These are phyloP conservation scores for Blastomyces gilchristii DNA, from an alignment of 2,329 filamentous ascomycete genomes.

Conservation along the genomic window DNA sequence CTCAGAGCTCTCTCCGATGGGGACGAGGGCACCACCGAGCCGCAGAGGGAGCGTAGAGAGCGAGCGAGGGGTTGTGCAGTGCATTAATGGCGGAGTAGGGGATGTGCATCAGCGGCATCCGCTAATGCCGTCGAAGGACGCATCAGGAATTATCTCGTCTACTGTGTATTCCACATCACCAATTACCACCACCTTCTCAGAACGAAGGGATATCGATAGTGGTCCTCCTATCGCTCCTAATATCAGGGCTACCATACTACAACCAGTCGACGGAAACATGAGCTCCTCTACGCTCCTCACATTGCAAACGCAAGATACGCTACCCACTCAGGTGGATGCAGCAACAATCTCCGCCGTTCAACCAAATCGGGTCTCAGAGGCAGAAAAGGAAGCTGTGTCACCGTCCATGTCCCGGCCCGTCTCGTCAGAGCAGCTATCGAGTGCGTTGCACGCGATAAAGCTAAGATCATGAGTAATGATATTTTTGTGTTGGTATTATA, in stretches of 20 bases:
- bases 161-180: not conserved
- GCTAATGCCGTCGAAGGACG: not conserved
- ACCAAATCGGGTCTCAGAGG: constrained; percentile 20
- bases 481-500: constrained; percentile 1
- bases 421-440: not conserved
- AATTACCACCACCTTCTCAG: too few relatives aligned
- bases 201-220: not conserved
- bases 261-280: constrained; percentile 5
- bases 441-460: constrained; percentile 2
- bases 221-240: not conserved
- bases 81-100: not conserved
- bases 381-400: not conserved
- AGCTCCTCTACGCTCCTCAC: constrained; percentile 13
- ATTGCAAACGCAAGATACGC: constrained; percentile 7
- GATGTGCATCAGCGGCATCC: not conserved
- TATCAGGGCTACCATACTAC: not conserved
- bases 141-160: not conserved
- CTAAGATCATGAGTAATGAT: constrained; percentile 2
- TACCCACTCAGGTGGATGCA: not conserved
- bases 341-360: not conserved
- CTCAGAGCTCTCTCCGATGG: constrained; percentile 29
- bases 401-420: not conserved
- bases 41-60: constrained; percentile 8
- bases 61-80: not conserved
- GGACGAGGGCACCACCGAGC: constrained; percentile 11